Base-by-base conservation (phyloP, 2,329 filamentous ascomycete species). In the Colletotrichum sidae region DNA sequence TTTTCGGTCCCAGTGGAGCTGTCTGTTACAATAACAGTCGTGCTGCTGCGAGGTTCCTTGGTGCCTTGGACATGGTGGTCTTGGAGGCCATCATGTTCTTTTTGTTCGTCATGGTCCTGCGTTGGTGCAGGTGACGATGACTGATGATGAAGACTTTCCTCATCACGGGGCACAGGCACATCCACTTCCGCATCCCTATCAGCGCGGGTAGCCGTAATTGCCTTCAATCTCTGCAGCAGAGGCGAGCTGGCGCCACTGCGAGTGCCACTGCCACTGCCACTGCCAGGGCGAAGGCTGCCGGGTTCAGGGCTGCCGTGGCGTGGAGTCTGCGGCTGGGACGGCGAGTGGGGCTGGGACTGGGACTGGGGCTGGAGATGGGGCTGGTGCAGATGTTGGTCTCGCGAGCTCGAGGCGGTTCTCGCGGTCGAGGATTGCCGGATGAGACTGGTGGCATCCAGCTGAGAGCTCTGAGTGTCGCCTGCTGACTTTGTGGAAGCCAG, bases 401-500 rank as follows among this genome's bases (percentile, higher is more conserved):
- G 51, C 33, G 54, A 63, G 55, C 46, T 67, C 34, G 64, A 62
- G 47, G 52, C 59, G 58, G 55, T 62, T 52, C 45, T 64, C 56
- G 64, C 65, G 52, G 59, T 59, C 38, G 67, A 67, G 34, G 59
- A 69, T 67, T 63, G 62, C 65, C 68, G 55, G 44, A 59, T 59
- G 52, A 55, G 49, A 35, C 57, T 66, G 41, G 64, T 65, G 38
- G 70, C 51, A 67, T 72, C 67, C 69, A 71, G 69, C 73, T 75
- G 67, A 68, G 73, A 61, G 69, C 57, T 65, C 59, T 70, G 70
- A 65, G 58, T 69, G 71, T 61, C 60, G 70, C 63, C 71, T 25
- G 25, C 25, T 5, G 25, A 25, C 58, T 69, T 76, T 55, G 75
- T 76, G 55, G 80, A 78, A 38, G 74, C 70, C 63, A 79, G 69